Percentiles rank a stretch among this genome's conserved stretches.
Conservation (phyloP, 2,329 filamentous ascomycete species). For the Pseudogymnoascus sp. region DNA sequence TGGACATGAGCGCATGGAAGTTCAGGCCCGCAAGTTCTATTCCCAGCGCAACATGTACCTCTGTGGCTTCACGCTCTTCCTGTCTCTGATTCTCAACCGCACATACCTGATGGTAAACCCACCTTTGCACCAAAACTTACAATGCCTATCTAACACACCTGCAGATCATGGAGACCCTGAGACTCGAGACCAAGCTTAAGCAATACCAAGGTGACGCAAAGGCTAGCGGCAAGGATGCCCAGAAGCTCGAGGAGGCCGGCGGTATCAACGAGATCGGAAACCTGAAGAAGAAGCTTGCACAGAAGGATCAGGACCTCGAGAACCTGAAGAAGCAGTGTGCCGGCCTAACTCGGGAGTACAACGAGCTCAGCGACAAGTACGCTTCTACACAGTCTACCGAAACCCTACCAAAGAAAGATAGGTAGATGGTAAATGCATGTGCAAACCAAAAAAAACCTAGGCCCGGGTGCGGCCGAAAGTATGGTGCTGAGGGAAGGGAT, state of each 20-base stretch:
- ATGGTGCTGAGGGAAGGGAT: background rate
- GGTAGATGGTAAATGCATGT: background rate
- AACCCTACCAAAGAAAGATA: conserved; percentile 47
- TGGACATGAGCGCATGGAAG: conserved; percentile 92
- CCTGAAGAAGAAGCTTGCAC: conserved; percentile 56
- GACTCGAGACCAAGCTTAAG: conserved; percentile 88
- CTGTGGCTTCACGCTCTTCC: conserved; percentile 97
- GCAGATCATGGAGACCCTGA: conserved; percentile 43
- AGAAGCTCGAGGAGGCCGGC: conserved; percentile 63
- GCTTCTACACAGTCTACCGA: conserved; percentile 44
- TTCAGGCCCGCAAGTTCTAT: conserved; percentile 99
- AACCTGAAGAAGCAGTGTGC: conserved; percentile 88
- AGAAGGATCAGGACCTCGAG: conserved; percentile 75
- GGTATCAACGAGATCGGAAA: conserved; percentile 65
- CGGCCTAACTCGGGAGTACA: conserved; percentile 76
- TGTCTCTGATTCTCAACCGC: conserved; percentile 96
- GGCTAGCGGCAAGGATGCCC: conserved; percentile 55
- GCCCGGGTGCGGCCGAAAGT: background rate
- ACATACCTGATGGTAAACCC: conserved; percentile 82
- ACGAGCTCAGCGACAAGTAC: conserved; percentile 76
- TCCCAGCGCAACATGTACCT: conserved; percentile 99
- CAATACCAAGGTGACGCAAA: conserved; percentile 60
- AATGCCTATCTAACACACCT: conserved; percentile 93
- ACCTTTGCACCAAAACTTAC: conserved; percentile 77
- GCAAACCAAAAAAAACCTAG: background rate